A percentile compares a stretch with the other conserved stretches of the same genome.
phyloP scores from a whole-genome alignment of 768 basidiomycete species.

The Lactarius akahatsu region DNA sequence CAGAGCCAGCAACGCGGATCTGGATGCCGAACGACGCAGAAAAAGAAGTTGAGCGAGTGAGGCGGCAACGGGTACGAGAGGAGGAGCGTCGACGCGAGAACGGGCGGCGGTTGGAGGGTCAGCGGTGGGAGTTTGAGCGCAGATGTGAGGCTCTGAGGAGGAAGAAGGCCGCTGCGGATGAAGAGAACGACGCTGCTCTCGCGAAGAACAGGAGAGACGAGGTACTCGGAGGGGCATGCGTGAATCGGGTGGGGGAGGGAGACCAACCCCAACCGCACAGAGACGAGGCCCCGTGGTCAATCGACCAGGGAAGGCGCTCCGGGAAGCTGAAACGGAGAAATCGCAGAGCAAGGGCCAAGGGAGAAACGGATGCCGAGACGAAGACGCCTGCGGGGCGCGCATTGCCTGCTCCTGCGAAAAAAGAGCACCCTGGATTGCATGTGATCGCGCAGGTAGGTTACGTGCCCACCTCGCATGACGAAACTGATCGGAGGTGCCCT shows the following conservation, averaged over 20 bases:
- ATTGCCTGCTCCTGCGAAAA: not conserved
- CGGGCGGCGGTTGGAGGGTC: slow-evolving; percentile 13
- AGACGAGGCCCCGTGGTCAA: not conserved
- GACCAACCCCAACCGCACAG: not conserved
- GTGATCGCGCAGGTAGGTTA: slow-evolving; percentile 8
- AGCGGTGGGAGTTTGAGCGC: slow-evolving; percentile 15
- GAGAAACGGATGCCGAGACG: not conserved
- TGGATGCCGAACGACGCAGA: not conserved
- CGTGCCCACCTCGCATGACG: not conserved
- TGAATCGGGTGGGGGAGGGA: not conserved
- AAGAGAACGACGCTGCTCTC: not conserved
- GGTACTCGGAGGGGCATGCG: not conserved
- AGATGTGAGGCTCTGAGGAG: slow-evolving; percentile 9
- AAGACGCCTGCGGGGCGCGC: not conserved
- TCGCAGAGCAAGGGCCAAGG: not conserved
- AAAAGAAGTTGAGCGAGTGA: no score
- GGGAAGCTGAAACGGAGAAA: not conserved
- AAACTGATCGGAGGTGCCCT: not conserved
- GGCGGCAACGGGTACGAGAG: no score
- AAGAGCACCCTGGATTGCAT: not conserved
- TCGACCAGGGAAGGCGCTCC: not conserved
- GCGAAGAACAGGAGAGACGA: not conserved
- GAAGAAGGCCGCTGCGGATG: slow-evolving; percentile 1
- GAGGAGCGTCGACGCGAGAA: slow-evolving; percentile 3
- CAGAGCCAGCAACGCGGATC: not conserved